These are phyloP conservation scores for Fusarium sp. DNA, from an alignment of 2,329 filamentous ascomycete species.

Conservation along the genomic window DNA sequence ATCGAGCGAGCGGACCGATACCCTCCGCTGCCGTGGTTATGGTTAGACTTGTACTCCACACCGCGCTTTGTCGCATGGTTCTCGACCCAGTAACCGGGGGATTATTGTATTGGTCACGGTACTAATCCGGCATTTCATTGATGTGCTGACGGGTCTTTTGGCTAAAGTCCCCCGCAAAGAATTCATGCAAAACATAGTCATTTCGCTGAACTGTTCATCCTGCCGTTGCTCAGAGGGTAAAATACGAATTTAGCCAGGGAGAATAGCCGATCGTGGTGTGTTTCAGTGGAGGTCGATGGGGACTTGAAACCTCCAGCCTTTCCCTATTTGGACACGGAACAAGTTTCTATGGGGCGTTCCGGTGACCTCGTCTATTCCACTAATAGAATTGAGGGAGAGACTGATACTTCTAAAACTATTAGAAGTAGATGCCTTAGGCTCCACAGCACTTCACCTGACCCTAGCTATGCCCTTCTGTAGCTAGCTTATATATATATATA, in stretches of 20 bases:
- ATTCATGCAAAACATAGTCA: not conserved
- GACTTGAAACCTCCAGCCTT: constrained; percentile 18
- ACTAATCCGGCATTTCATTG: not conserved
- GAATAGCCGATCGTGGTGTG: constrained; percentile 10
- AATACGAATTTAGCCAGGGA: not conserved
- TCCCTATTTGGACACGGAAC: not conserved
- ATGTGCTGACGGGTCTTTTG: not conserved
- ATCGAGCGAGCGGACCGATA: constrained; percentile 11
- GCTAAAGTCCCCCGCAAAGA: not conserved
- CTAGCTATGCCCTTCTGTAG: no score
- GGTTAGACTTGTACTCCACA: not conserved
- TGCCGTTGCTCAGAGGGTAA: not conserved
- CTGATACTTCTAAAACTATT: not conserved
- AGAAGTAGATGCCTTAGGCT: no score
- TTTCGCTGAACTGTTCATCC: not conserved
- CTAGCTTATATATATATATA: no score
- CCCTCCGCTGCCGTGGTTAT: constrained; percentile 8
- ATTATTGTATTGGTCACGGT: no score
- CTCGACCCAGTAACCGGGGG: not conserved
- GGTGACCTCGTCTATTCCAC: not conserved
- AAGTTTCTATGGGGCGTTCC: not conserved
- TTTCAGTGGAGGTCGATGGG: constrained; percentile 6
- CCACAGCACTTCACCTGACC: no score
- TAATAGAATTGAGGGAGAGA: not conserved
- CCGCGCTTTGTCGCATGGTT: not conserved